phyloP scores from a whole-genome alignment of 805 yeast species.

The Candida ascalaphidarum region DNA sequence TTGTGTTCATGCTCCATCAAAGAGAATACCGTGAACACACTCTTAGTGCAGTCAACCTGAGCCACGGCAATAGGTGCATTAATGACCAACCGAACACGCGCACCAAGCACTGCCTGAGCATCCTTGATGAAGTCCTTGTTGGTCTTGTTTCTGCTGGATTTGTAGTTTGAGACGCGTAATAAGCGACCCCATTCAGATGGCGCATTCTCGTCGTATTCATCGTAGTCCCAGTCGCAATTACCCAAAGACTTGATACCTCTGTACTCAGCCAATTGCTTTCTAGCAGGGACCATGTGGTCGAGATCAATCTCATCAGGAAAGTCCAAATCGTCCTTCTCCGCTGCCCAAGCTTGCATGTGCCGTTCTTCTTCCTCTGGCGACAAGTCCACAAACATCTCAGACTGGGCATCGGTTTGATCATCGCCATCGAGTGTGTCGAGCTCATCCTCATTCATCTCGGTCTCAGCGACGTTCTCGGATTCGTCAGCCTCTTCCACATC shows the following conservation, averaged over 20 bases:
- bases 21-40: constrained; percentile 62
- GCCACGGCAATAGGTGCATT: constrained; percentile 44
- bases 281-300: constrained; percentile 65
- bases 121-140: constrained; percentile 47
- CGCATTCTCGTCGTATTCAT: constrained; percentile 67
- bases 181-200: constrained; percentile 77
- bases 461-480: constrained; percentile 31
- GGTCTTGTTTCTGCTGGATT: constrained; percentile 63
- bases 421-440: constrained; percentile 17
- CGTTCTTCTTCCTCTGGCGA: constrained; percentile 76
- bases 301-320: constrained; percentile 95
- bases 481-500: constrained; percentile 37
- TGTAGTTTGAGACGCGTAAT: constrained; percentile 66
- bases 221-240: constrained; percentile 78
- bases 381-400: constrained; percentile 64
- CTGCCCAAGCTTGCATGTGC: constrained; percentile 58
- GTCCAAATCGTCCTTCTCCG: constrained; percentile 77
- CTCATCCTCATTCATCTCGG: constrained; percentile 20
- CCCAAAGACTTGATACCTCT: constrained; percentile 82
- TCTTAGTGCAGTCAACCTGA: constrained; percentile 30
- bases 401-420: constrained; percentile 37
- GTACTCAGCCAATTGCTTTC: constrained; percentile 66
- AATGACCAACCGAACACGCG: constrained; percentile 50
- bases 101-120: constrained; percentile 46
- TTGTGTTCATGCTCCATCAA: constrained; percentile 82